Percentiles rank a stretch among this genome's conserved stretches.
Evolutionary conservation across 1,284 basidiomycete species (phyloP).

Genomic region (Cryptococcus neoformans): DNA sequence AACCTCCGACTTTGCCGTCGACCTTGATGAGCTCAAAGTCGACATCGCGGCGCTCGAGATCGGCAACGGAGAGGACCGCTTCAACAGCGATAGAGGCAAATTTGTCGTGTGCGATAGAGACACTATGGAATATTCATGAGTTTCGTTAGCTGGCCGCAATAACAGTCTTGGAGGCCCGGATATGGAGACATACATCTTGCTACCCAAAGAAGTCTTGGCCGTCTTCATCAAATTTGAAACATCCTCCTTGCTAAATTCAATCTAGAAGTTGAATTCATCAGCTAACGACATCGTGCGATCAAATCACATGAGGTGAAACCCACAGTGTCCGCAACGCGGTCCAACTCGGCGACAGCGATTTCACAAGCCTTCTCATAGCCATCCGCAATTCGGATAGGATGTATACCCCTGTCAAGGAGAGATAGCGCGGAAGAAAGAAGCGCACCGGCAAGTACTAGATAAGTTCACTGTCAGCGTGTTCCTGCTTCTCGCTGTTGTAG

Average conservation of each 20-base stretch:
- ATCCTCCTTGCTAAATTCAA: conserved; percentile 73
- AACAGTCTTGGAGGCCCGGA: background rate
- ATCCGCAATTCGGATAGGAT: conserved; percentile 97
- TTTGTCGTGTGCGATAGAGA: conserved; percentile 92
- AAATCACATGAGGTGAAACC: conserved; percentile 6
- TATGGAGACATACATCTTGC: conserved; percentile 75
- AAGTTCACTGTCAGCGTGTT: background rate
- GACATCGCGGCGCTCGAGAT: conserved; percentile 91
- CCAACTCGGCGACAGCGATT: conserved; percentile 85
- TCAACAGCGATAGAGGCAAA: conserved; percentile 98
- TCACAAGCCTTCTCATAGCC: conserved; percentile 93
- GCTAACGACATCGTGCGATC: background rate
- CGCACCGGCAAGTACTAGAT: conserved; percentile 90
- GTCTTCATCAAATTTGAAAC: conserved; percentile 88
- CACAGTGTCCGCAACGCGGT: conserved; percentile 87
- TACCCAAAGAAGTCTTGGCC: conserved; percentile 92
- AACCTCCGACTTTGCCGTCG: conserved; percentile 97
- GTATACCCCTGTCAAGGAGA: conserved; percentile 94
- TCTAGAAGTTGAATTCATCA: conserved; percentile 17
- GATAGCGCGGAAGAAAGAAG: conserved; percentile 63
- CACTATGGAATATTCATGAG: conserved; percentile 55
- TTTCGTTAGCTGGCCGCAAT: no score
- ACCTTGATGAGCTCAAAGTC: conserved; percentile 99
- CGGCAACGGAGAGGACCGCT: conserved; percentile 91
- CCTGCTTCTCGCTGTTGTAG: background rate